These are phyloP conservation scores for Osmanthus fragrans DNA, from an alignment of 257 asterid genomes.

Conservation along the genomic window DNA sequence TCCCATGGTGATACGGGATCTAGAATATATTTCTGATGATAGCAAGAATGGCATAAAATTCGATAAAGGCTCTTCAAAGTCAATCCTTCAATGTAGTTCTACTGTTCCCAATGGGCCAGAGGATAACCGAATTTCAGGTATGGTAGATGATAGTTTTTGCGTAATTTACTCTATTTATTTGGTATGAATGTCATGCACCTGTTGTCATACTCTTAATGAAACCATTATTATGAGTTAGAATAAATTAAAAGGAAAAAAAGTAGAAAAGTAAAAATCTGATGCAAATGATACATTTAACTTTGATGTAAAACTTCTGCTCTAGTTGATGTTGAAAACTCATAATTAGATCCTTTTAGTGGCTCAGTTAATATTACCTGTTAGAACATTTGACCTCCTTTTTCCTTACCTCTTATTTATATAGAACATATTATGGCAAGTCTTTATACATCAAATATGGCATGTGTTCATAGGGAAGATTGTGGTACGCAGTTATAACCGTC, in stretches of 20 bases:
- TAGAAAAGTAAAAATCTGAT: neutral
- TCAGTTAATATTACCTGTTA: neutral
- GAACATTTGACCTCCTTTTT: neutral
- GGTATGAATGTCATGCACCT: neutral
- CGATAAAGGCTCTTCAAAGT: constrained; percentile 28
- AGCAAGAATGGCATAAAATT: constrained; percentile 16
- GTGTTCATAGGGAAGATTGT: neutral
- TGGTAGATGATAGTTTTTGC: constrained; percentile 7
- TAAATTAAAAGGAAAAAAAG: neutral
- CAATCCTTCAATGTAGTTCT: constrained; percentile 24
- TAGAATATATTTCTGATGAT: constrained; percentile 32
- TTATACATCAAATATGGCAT: neutral
- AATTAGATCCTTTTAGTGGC: neutral
- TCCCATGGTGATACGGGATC: constrained; percentile 59
- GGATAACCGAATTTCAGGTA: constrained; percentile 37
- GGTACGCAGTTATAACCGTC: neutral
- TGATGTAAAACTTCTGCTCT: neutral
- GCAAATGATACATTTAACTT: neutral
- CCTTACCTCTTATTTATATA: neutral
- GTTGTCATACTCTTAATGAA: neutral
- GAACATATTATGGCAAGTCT: neutral
- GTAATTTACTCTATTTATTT: neutral
- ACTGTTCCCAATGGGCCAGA: constrained; percentile 21
- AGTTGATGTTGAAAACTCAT: neutral
- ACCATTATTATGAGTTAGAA: neutral